Evolutionary conservation across 148 eudicot genomes (phyloP).

Genomic region (Chenopodium suecicum): DNA sequence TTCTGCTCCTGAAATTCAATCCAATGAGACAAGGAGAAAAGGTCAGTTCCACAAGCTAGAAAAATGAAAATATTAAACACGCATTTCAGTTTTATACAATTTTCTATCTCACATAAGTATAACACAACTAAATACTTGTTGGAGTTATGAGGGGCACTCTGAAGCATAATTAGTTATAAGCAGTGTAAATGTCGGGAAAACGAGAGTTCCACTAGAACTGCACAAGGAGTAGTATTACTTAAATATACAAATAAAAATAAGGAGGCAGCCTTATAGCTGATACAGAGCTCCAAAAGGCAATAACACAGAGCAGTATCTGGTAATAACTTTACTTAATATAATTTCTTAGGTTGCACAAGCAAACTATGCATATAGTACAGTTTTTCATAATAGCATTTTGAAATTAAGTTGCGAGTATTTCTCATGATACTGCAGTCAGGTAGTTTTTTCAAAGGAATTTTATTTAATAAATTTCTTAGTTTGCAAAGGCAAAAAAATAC

Average conservation of each 20-base stretch:
- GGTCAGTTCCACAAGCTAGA: background rate
- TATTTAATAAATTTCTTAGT: too few relatives aligned
- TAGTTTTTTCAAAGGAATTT: too few relatives aligned
- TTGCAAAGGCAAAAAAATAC: background rate
- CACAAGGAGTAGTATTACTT: background rate
- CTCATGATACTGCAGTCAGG: background rate
- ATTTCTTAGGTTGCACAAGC: background rate
- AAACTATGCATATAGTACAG: background rate
- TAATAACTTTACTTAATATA: background rate
- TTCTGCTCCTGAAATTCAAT: conserved; percentile 85
- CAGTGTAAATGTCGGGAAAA: background rate
- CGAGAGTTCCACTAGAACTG: background rate
- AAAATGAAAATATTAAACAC: background rate
- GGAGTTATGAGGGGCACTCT: background rate
- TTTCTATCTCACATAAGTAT: background rate
- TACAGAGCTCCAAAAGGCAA: background rate
- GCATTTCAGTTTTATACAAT: background rate
- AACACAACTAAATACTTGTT: background rate
- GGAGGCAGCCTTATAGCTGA: background rate
- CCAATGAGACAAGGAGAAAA: background rate
- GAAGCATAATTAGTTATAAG: background rate
- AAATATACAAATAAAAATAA: background rate
- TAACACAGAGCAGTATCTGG: background rate
- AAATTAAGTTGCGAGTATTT: background rate
- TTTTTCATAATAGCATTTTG: background rate